Conservation (phyloP, 2,329 filamentous ascomycete genomes). For the Colletotrichum tropicicola region DNA sequence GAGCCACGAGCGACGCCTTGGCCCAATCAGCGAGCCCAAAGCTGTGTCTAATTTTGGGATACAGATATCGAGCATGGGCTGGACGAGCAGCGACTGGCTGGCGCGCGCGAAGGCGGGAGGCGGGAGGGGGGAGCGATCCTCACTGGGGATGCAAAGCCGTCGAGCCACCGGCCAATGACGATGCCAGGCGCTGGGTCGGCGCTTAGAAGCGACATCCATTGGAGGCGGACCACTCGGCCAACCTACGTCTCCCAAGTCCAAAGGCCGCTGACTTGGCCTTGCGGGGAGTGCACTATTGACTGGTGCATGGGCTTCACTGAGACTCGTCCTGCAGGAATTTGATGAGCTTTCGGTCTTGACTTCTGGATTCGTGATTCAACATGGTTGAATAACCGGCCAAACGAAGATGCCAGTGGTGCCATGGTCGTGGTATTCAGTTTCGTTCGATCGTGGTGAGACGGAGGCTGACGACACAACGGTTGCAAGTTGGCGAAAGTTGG, state of each 20-base stretch:
- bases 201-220: constrained; percentile 33
- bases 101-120: constrained; percentile 47
- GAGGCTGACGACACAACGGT: background rate
- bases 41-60: constrained; percentile 45
- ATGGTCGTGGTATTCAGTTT: background rate
- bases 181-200: constrained; percentile 29
- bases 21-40: constrained; percentile 43
- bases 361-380: constrained; percentile 8
- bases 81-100: constrained; percentile 41
- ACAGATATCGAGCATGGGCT: constrained; percentile 35
- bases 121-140: constrained; percentile 20
- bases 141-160: constrained; percentile 11
- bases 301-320: constrained; percentile 8
- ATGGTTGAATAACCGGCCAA: background rate
- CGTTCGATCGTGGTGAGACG: background rate
- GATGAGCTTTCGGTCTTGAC: constrained; percentile 10
- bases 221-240: constrained; percentile 19
- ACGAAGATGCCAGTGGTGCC: background rate
- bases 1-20: background rate
- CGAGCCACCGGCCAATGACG: constrained; percentile 27
- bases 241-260: background rate
- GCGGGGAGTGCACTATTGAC: constrained; percentile 20
- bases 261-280: constrained; percentile 19
- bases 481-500: background rate
- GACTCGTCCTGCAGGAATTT: constrained; percentile 1